Percentiles rank a stretch among this genome's conserved stretches.
Conservation (phyloP, 345 rosid species). For the Gossypium longicalyx region DNA sequence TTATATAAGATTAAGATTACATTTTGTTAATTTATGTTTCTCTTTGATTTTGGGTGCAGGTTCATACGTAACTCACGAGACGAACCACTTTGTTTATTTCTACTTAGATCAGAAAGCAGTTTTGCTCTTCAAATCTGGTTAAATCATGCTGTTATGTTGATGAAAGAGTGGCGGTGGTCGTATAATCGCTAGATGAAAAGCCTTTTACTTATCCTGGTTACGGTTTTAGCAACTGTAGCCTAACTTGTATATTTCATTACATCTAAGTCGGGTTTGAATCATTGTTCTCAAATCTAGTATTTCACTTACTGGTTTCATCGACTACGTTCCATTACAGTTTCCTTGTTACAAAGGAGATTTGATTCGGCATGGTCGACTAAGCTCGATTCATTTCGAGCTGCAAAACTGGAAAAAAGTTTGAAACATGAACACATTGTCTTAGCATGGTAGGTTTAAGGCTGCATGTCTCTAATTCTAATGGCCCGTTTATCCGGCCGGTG, state of each 20-base stretch:
- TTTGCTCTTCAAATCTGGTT: constrained; percentile 93
- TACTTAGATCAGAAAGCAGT: constrained; percentile 91
- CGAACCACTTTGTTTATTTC: constrained; percentile 93
- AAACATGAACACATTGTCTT: not conserved
- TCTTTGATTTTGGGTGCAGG: constrained; percentile 40
- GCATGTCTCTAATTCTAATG: not conserved
- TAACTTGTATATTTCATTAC: constrained; percentile 36
- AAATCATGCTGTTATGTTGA: constrained; percentile 1
- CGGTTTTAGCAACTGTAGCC: not conserved
- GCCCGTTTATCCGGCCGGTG: not conserved
- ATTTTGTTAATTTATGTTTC: constrained; percentile 5
- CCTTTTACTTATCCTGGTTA: constrained; percentile 3
- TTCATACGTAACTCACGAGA: constrained; percentile 95
- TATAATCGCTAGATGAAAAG: not conserved
- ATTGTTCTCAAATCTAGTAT: not conserved
- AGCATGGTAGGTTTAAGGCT: not conserved
- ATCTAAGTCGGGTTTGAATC: constrained; percentile 12
- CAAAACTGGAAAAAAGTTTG: not conserved
- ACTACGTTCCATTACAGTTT: not conserved
- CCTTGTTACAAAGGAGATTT: not conserved
- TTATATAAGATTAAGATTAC: not conserved
- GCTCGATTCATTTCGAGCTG: not conserved
- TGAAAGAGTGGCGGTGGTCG: not conserved
- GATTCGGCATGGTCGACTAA: not conserved
- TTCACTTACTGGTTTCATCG: not conserved